phyloP scores from a whole-genome alignment of 2,329 filamentous ascomycete species.

The Beauveria caledonica region DNA sequence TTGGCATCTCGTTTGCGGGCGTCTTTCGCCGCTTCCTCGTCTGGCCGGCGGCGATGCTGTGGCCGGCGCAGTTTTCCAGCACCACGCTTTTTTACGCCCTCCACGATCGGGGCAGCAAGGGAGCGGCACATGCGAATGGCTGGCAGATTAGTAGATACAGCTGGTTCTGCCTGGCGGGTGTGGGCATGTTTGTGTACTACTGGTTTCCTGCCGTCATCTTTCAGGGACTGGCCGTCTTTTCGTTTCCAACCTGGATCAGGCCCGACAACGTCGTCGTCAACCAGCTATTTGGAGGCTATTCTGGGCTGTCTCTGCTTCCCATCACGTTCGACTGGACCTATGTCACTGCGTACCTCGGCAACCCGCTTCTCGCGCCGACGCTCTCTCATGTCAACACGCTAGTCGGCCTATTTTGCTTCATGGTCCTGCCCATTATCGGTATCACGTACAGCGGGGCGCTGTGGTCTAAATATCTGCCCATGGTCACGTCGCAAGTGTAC shows the following conservation, averaged over 20 bases:
- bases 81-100: conserved; percentile 39
- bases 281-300: conserved; percentile 46
- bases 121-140: conserved; percentile 30
- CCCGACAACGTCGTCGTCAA: conserved; percentile 46
- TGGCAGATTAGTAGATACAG: conserved; percentile 38
- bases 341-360: conserved; percentile 33
- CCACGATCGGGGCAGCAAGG: conserved; percentile 30
- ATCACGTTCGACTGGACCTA: conserved; percentile 42
- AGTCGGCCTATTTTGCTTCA: conserved; percentile 33
- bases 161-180: conserved; percentile 35
- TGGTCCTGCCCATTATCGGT: conserved; percentile 36
- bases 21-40: conserved; percentile 48
- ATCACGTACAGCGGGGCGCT: conserved; percentile 37
- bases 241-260: conserved; percentile 46
- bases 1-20: conserved; percentile 53
- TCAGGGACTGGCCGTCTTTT: conserved; percentile 44
- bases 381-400: conserved; percentile 39
- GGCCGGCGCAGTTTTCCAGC: conserved; percentile 43
- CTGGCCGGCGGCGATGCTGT: conserved; percentile 54
- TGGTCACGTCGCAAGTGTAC: conserved; percentile 44
- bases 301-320: conserved; percentile 44
- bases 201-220: conserved; percentile 45
- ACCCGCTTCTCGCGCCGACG: conserved; percentile 32
- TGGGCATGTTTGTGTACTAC: conserved; percentile 41
- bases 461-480: conserved; percentile 45